phyloP scores from a whole-genome alignment of 2,329 filamentous ascomycete genomes.

The Penicillium sp. region DNA sequence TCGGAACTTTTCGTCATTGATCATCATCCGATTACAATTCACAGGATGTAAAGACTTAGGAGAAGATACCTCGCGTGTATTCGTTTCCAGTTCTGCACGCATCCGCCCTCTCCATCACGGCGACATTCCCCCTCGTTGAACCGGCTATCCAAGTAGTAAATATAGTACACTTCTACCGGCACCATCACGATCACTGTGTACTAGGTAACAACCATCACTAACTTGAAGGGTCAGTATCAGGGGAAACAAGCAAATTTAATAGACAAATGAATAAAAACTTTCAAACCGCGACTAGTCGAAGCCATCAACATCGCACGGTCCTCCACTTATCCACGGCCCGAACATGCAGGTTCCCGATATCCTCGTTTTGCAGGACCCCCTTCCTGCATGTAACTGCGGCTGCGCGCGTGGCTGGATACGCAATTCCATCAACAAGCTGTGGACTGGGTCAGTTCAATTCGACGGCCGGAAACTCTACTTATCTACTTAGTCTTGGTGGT shows the following conservation, averaged over 20 bases:
- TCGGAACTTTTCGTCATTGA: not conserved
- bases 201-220: too few species aligned
- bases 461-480: not conserved
- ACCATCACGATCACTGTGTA: too few species aligned
- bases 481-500: not conserved
- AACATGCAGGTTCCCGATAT: slow-evolving; percentile 18
- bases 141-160: too few species aligned
- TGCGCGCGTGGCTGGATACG: slow-evolving; percentile 5
- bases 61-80: not conserved
- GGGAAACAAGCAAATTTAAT: not conserved
- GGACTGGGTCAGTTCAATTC: not conserved
- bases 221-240: too few species aligned
- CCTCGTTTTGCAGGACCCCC: slow-evolving; percentile 12
- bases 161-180: too few species aligned
- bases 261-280: not conserved
- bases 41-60: not conserved
- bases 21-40: too few species aligned
- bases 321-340: not conserved
- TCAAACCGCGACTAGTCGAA: not conserved
- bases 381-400: slow-evolving; percentile 1
- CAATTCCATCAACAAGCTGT: not conserved
- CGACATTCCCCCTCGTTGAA: not conserved
- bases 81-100: not conserved
- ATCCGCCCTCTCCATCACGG: not conserved
- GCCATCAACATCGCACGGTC: slow-evolving; percentile 1